phyloP scores from a whole-genome alignment of 371 early-diverging fungal species.

The Mucor velutinosus region DNA sequence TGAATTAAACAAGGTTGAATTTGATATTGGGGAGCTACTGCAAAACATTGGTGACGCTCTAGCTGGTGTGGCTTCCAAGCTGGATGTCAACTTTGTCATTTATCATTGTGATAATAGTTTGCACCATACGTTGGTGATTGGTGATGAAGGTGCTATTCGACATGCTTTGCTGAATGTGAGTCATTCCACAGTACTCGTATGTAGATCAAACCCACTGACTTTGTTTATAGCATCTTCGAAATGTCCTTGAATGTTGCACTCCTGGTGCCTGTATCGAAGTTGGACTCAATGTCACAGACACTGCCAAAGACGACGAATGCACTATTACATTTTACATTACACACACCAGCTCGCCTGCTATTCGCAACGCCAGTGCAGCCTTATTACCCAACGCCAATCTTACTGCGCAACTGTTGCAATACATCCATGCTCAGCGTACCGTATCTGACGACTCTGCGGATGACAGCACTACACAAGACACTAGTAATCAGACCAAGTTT shows the following conservation, averaged over 20 bases:
- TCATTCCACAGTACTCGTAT: neutral
- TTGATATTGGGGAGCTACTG: constrained; percentile 60
- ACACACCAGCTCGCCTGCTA: constrained; percentile 44
- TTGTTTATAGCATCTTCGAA: constrained; percentile 55
- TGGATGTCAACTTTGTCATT: constrained; percentile 57
- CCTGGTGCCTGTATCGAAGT: constrained; percentile 64
- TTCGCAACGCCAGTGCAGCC: constrained; percentile 26
- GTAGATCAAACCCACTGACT: neutral
- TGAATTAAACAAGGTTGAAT: constrained; percentile 9
- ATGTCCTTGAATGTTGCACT: constrained; percentile 57
- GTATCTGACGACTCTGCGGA: constrained; percentile 19
- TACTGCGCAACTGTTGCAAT: constrained; percentile 52
- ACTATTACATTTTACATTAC: constrained; percentile 55
- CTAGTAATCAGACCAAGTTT: constrained; percentile 33
- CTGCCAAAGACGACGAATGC: constrained; percentile 13
- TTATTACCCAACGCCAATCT: constrained; percentile 52
- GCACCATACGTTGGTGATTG: constrained; percentile 51
- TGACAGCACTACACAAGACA: constrained; percentile 18
- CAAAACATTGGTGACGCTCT: constrained; percentile 60
- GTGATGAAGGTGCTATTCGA: constrained; percentile 56
- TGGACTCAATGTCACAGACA: constrained; percentile 43
- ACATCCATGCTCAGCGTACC: constrained; percentile 48
- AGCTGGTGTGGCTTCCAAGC: constrained; percentile 53
- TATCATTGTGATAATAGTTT: constrained; percentile 53
- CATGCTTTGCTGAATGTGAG: constrained; percentile 58